Evolutionary conservation across 345 rosid genomes (phyloP), one percentile per base, ranked within the genome.

Genomic region (Bruguiera sexangula): DNA sequence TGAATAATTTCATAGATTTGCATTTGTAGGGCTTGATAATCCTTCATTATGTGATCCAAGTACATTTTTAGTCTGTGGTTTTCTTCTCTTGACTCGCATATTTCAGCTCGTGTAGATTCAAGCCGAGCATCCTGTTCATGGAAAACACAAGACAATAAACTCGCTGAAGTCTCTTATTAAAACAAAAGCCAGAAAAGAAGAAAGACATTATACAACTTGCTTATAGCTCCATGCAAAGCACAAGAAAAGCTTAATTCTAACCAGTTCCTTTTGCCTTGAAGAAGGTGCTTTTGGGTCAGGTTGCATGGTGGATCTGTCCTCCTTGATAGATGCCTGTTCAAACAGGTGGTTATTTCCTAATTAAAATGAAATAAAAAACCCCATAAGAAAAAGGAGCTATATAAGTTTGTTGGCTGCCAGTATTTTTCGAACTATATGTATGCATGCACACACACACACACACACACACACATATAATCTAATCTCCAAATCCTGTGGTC

Each of bases 1-100:
- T 78, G 76, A 68, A 71, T 77, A 50, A 79, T 54, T 63, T 82
- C 80, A 59, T 82, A 32, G 83, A 84, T 81, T 64, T 83, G 81
- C 82, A 71, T 72, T 64, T 88, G 94, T 30, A 93, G 91, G 51
- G 72, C 73, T 62, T 81, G 78, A 72, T 89, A 93, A 69, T 93
- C 98, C 69, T 83, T 84, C 86, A 62, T 79, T 65, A 85, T 72
- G 51, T 78, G 78, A 67, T 78, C 71, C 60, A 93, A 70, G 52
- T 78, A 22, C 73, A 75, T 66, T 79, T 91, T 91, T 50, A 93
- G 84, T 62, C 88, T 89, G 75, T 82, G 74, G 55, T 93, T 93
- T 77, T 93, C 97, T 74, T 89, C 90, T 79, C 76, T 87, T 52
- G 82, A 91, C 60, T 82, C 92, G 16, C 80, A 88, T 89, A 91